These are phyloP conservation scores for Sphagnum tenellum DNA, from an alignment of 225 moss, liverwort and hornwort species.

Conservation along the genomic window DNA sequence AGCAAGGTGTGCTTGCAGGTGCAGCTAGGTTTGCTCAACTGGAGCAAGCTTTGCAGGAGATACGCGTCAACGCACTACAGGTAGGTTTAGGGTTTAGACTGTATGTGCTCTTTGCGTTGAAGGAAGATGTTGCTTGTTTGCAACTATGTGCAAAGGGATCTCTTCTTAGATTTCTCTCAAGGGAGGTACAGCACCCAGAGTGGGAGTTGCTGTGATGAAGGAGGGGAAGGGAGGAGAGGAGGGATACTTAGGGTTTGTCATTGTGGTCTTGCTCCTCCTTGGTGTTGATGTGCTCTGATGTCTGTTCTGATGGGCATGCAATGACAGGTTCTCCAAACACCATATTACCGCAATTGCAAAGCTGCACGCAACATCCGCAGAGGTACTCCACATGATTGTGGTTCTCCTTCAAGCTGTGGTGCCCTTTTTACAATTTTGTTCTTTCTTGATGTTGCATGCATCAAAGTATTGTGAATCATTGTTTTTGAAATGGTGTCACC, in stretches of 20 bases:
- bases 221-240: no score
- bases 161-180: no score
- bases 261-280: neutral
- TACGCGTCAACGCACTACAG: slow-evolving; percentile 45
- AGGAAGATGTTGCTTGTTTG: neutral
- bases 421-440: no score
- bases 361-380: slow-evolving; percentile 19
- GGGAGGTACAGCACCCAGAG: no score
- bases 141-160: no score
- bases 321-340: slow-evolving; percentile 44
- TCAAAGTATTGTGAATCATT: no score
- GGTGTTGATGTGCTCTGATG: neutral
- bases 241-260: no score
- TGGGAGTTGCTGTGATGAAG: no score
- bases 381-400: no score
- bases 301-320: neutral
- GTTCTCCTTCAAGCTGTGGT: neutral
- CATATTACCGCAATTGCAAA: slow-evolving; percentile 50
- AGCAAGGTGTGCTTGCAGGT: slow-evolving; percentile 51
- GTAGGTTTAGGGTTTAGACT: slow-evolving; percentile 2
- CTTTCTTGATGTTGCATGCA: no score
- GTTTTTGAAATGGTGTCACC: no score
- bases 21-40: slow-evolving; percentile 50
- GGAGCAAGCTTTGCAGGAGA: slow-evolving; percentile 54
- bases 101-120: neutral